Evolutionary conservation across 345 rosid species (phyloP).

Genomic region (Carallia brachiata): DNA sequence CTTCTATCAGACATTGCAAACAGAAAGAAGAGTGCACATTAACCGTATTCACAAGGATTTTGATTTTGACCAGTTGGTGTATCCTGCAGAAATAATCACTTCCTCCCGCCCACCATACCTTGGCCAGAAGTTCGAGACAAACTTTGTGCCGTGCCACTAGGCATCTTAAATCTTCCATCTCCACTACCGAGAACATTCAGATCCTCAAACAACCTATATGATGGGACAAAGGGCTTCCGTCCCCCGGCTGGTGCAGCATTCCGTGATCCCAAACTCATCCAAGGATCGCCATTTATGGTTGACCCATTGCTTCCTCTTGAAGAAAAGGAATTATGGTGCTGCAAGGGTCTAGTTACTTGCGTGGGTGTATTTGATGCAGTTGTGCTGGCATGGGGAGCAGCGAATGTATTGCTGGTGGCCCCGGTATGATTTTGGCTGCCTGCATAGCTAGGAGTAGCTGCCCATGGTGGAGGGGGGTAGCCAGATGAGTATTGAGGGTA

Average conservation of each 20-base stretch:
- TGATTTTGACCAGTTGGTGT: neutral
- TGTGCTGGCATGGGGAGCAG: slow-evolving; percentile 30
- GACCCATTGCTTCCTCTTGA: slow-evolving; percentile 37
- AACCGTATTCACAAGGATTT: slow-evolving; percentile 31
- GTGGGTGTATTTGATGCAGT: slow-evolving; percentile 31
- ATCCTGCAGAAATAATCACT: slow-evolving; percentile 25
- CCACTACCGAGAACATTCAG: slow-evolving; percentile 65
- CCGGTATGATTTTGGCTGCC: slow-evolving; percentile 27
- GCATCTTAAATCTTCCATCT: slow-evolving; percentile 49
- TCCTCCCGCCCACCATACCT: slow-evolving; percentile 51
- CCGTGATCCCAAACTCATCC: slow-evolving; percentile 19
- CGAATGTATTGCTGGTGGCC: slow-evolving; percentile 20
- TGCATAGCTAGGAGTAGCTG: slow-evolving; percentile 40
- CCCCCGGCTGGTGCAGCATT: slow-evolving; percentile 31
- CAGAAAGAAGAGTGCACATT: neutral
- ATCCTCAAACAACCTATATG: slow-evolving; percentile 83
- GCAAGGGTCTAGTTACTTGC: slow-evolving; percentile 49
- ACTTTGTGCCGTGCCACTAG: slow-evolving; percentile 34
- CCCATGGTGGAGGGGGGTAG: slow-evolving; percentile 87
- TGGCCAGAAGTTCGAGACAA: slow-evolving; percentile 42
- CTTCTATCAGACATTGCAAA: slow-evolving; percentile 8
- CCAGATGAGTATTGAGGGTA: slow-evolving; percentile 35
- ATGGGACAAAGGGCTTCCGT: slow-evolving; percentile 73
- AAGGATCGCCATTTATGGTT: slow-evolving; percentile 25
- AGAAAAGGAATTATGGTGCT: slow-evolving; percentile 43